phyloP scores from a whole-genome alignment of 441 rosid genomes.

The Aquilaria agallochum region DNA sequence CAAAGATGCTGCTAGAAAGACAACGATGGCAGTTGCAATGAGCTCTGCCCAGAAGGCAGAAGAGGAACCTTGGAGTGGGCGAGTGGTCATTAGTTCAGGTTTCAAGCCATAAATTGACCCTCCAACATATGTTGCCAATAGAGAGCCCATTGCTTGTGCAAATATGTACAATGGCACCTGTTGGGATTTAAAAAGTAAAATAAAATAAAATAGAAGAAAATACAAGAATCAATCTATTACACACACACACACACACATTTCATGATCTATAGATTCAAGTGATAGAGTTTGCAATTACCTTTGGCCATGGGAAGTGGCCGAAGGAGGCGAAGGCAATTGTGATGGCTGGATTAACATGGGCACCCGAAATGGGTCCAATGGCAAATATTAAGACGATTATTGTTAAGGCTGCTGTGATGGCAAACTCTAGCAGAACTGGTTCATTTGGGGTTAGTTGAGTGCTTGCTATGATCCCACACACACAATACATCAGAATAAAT shows the following conservation, averaged over 20 bases:
- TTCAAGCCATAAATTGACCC: slow-evolving; percentile 44
- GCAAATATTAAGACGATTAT: slow-evolving; percentile 55
- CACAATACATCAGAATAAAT: slow-evolving; percentile 63
- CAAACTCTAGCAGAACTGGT: slow-evolving; percentile 66
- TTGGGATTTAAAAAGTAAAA: neutral
- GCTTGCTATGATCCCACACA: slow-evolving; percentile 61
- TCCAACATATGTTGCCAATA: slow-evolving; percentile 51
- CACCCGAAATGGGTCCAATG: slow-evolving; percentile 78
- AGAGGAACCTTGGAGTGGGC: slow-evolving; percentile 39
- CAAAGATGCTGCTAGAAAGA: slow-evolving; percentile 59
- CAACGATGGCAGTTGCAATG: slow-evolving; percentile 55
- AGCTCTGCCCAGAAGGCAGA: slow-evolving; percentile 81
- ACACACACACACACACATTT: neutral
- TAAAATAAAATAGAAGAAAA: neutral
- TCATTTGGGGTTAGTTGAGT: slow-evolving; percentile 47
- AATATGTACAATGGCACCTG: slow-evolving; percentile 73
- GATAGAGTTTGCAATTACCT: slow-evolving; percentile 29
- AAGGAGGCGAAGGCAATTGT: slow-evolving; percentile 70
- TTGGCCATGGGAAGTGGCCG: slow-evolving; percentile 69
- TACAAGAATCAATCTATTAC: neutral
- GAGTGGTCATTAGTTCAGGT: slow-evolving; percentile 47
- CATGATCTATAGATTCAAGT: neutral
- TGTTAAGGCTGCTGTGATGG: slow-evolving; percentile 62
- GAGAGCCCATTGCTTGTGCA: slow-evolving; percentile 65
- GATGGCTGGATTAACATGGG: slow-evolving; percentile 80